Evolutionary conservation across 2,329 filamentous ascomycete genomes (phyloP).

Genomic region (Aureobasidium sp.): DNA sequence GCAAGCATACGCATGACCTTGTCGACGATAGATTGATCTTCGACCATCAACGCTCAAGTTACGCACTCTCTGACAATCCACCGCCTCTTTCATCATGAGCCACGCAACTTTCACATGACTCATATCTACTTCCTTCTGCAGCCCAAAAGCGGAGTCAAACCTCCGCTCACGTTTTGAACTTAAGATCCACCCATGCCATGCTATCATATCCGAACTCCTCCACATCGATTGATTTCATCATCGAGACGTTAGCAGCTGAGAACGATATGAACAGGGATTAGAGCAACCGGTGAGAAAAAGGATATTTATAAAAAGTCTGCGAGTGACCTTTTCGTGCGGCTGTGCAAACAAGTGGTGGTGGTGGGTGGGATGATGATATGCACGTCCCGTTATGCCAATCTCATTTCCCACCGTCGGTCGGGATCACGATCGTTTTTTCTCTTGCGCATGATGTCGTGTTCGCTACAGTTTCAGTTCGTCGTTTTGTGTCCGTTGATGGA

Average conservation of each 20-base stretch:
- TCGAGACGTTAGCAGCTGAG: neutral
- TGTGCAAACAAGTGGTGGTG: neutral
- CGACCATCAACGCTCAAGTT: neutral
- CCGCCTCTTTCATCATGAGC: neutral
- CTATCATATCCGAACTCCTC: neutral
- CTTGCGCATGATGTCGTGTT: neutral
- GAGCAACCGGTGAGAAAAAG: neutral
- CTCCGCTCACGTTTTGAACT: neutral
- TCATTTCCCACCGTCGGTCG: neutral
- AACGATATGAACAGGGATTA: neutral
- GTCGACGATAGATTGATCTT: neutral
- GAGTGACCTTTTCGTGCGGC: neutral
- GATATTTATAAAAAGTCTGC: neutral
- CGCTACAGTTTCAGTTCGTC: neutral
- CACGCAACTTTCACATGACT: neutral
- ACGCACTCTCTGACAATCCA: neutral
- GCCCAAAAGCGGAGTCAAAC: neutral
- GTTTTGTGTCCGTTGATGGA: no score
- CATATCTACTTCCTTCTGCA: neutral
- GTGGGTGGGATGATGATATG: neutral
- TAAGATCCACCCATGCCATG: neutral
- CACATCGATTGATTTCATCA: neutral
- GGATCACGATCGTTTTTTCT: neutral
- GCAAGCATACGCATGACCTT: neutral
- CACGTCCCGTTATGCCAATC: constrained; percentile 1